Evolutionary conservation across 2,329 filamentous ascomycete species (phyloP).

Genomic region (Pseudogymnoascus pannorum): DNA sequence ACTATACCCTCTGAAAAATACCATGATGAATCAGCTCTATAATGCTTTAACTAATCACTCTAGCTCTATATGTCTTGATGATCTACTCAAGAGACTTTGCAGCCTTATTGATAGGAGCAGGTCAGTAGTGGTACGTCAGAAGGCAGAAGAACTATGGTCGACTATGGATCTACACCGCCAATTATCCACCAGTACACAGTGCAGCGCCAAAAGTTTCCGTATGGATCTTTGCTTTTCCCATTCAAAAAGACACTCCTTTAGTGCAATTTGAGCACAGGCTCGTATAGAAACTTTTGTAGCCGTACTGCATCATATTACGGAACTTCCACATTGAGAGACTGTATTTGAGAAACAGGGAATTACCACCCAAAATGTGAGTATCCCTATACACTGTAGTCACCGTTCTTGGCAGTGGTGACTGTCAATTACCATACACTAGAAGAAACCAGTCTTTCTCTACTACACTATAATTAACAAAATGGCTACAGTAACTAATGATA

Average conservation of each 20-base stretch:
- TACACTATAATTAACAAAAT: not conserved
- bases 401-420: too few species aligned
- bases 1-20: not conserved
- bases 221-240: too few species aligned
- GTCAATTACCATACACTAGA: too few species aligned
- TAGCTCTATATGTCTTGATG: not conserved
- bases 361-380: too few species aligned
- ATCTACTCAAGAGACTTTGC: not conserved
- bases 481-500: not conserved
- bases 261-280: too few species aligned
- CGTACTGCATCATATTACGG: too few species aligned
- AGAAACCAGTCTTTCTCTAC: not conserved
- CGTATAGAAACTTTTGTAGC: too few species aligned
- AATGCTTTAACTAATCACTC: not conserved
- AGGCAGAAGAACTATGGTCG: not conserved
- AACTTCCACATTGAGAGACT: too few species aligned
- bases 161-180: not conserved
- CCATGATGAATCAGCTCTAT: not conserved
- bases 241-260: too few species aligned
- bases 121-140: not conserved
- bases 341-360: too few species aligned
- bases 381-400: too few species aligned
- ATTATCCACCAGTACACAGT: not conserved
- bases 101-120: not conserved
- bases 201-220: too few species aligned